Conservation (phyloP, 805 yeast species). For the Candida fluviatilis region DNA sequence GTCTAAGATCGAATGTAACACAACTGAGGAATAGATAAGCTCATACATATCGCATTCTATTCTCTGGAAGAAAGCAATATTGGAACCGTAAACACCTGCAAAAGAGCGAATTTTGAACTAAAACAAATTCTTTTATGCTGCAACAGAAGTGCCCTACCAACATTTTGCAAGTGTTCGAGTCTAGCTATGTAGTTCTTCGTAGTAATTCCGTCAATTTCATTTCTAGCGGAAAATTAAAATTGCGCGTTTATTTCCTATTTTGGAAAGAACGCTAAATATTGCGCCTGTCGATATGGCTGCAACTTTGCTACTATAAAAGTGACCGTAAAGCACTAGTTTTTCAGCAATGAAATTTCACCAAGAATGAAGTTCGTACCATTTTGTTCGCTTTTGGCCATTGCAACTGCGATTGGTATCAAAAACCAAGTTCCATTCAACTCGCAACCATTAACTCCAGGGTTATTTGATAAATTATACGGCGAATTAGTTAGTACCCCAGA, state of each 20-base stretch:
- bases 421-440: constrained; percentile 1
- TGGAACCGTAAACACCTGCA: too few species aligned
- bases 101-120: too few species aligned
- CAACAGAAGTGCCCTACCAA: too few species aligned
- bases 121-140: too few species aligned
- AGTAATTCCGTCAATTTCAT: too few species aligned
- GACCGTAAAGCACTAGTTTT: too few species aligned
- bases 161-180: too few species aligned
- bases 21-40: too few species aligned
- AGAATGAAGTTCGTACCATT: constrained; percentile 1
- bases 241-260: background rate
- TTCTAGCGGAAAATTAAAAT: background rate
- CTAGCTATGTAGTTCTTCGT: too few species aligned
- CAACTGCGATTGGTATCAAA: background rate
- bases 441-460: constrained; percentile 4
- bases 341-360: background rate
- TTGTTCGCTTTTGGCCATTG: background rate
- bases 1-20: too few species aligned
- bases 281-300: background rate
- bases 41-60: too few species aligned
- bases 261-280: background rate
- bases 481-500: constrained; percentile 17
- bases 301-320: background rate
- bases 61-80: too few species aligned
- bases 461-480: constrained; percentile 24